phyloP scores from a whole-genome alignment of 2,329 filamentous ascomycete genomes.

The Pseudocercospora vitis region DNA sequence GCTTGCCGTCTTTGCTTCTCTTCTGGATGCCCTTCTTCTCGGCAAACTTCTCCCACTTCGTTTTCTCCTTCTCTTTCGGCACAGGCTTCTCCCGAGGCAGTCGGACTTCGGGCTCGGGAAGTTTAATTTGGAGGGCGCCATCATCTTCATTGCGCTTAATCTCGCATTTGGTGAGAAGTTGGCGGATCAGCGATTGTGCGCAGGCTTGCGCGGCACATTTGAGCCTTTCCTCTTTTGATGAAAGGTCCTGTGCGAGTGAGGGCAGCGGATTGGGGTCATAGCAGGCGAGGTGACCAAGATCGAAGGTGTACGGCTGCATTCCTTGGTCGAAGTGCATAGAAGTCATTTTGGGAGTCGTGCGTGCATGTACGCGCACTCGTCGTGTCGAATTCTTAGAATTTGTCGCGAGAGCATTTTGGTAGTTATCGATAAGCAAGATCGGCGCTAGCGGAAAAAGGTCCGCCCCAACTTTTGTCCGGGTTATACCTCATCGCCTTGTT shows the following conservation, averaged over 20 bases:
- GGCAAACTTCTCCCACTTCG: constrained; percentile 95
- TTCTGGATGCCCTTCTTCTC: constrained; percentile 94
- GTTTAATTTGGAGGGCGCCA: constrained; percentile 66
- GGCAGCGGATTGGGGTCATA: constrained; percentile 82
- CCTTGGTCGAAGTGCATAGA: constrained; percentile 49
- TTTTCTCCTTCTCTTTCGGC: constrained; percentile 75
- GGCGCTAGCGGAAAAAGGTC: neutral
- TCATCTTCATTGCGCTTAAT: constrained; percentile 67
- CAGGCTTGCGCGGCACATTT: constrained; percentile 78
- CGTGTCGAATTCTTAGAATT: neutral
- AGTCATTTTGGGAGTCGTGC: neutral
- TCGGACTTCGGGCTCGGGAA: constrained; percentile 68
- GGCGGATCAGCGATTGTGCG: constrained; percentile 89
- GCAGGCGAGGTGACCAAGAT: constrained; percentile 82
- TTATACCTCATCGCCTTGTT: too few relatives aligned
- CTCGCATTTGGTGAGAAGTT: constrained; percentile 84
- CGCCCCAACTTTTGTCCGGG: too few relatives aligned
- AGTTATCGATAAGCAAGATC: neutral
- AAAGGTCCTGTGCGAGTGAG: constrained; percentile 46
- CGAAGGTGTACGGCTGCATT: constrained; percentile 87
- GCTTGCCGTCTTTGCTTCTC: constrained; percentile 78
- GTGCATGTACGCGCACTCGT: neutral
- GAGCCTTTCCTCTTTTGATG: constrained; percentile 64
- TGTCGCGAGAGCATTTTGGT: neutral
- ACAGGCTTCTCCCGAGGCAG: constrained; percentile 92